Conservation (phyloP, 2,329 filamentous ascomycete species). For the Fusarium nisikadoi region DNA sequence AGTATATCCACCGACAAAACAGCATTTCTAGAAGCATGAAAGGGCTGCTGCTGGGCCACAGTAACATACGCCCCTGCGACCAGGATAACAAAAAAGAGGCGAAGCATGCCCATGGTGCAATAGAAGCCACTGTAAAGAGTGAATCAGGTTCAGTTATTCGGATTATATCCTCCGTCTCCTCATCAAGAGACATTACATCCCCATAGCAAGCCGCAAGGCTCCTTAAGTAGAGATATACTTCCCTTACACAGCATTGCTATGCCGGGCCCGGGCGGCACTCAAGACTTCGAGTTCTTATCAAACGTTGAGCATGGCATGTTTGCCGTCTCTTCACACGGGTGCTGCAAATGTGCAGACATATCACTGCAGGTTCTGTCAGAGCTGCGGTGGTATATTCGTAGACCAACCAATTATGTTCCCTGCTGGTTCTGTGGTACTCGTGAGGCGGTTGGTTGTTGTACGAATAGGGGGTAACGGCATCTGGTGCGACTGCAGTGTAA, state of each 20-base stretch:
- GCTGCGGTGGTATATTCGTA: not conserved
- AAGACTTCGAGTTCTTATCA: constrained; percentile 24
- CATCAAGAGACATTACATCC: not conserved
- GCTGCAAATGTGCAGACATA: constrained; percentile 8
- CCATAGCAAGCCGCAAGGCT: not conserved
- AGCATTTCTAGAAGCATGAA: constrained; percentile 9
- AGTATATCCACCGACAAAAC: constrained; percentile 18
- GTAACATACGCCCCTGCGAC: constrained; percentile 4
- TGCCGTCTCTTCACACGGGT: constrained; percentile 22
- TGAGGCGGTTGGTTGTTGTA: not conserved
- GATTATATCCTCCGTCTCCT: constrained; percentile 15
- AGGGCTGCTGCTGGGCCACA: constrained; percentile 1
- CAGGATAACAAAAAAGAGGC: constrained; percentile 24
- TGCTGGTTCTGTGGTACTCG: constrained; percentile 10
- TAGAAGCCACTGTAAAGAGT: constrained; percentile 26
- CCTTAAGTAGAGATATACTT: constrained; percentile 30
- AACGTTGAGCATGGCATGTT: constrained; percentile 26
- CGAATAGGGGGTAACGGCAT: constrained; percentile 33
- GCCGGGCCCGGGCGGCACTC: constrained; percentile 11
- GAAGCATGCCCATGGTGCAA: constrained; percentile 35
- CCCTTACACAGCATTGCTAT: constrained; percentile 19
- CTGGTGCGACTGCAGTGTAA: constrained; percentile 28
- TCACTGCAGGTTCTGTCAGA: constrained; percentile 21
- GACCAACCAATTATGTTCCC: constrained; percentile 2
- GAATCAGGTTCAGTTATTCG: constrained; percentile 22